Percentiles rank a stretch among this genome's conserved stretches.
phyloP scores from a whole-genome alignment of 106 monocot species.

The Agapanthus africanus region DNA sequence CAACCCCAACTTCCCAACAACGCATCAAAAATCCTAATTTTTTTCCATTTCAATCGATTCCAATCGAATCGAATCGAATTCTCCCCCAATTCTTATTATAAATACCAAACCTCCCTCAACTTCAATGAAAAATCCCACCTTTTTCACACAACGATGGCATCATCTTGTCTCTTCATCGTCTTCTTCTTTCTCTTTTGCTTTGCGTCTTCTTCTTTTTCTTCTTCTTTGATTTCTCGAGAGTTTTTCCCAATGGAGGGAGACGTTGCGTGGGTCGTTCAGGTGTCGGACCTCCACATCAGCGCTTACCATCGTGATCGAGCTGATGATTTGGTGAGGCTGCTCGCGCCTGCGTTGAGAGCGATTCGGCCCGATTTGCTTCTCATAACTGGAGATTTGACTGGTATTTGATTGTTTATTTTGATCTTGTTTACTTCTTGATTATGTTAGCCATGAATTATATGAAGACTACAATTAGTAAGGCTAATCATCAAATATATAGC shows the following conservation, averaged over 20 bases:
- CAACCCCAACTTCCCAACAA: no score
- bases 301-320: slow-evolving; percentile 51
- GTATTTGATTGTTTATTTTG: slow-evolving; percentile 19
- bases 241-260: slow-evolving; percentile 61
- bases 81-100: not conserved
- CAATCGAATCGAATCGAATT: slow-evolving; percentile 1
- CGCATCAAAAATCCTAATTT: not conserved
- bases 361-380: slow-evolving; percentile 59
- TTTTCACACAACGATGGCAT: not conserved
- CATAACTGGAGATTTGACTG: slow-evolving; percentile 79
- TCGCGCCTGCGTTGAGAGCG: slow-evolving; percentile 46
- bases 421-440: not conserved
- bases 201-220: not conserved
- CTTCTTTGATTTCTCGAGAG: slow-evolving; percentile 33
- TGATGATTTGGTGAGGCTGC: slow-evolving; percentile 32
- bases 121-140: not conserved
- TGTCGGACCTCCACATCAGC: slow-evolving; percentile 83
- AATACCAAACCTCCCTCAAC: not conserved
- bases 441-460: no score
- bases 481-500: no score
- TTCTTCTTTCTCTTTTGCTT: not conserved
- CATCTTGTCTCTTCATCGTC: not conserved
- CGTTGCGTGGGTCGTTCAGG: slow-evolving; percentile 79
- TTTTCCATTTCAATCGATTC: not conserved
- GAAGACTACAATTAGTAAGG: no score